Base-by-base conservation (phyloP, 371 early-diverging fungal genomes). In the Mucor irregularis region DNA sequence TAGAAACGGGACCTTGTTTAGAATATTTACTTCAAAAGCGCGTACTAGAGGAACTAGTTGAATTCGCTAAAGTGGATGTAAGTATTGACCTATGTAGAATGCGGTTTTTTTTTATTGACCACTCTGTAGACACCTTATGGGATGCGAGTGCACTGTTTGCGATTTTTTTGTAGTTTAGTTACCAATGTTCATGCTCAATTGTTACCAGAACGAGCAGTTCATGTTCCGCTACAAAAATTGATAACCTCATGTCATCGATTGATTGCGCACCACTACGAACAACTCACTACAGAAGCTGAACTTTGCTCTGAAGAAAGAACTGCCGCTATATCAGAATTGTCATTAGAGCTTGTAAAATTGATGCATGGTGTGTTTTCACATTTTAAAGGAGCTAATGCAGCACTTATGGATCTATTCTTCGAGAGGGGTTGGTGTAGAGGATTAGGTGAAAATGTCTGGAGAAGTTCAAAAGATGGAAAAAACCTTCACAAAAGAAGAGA, bases 351-450 rank as follows among this genome's bases (percentile, higher is more conserved):
- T 14, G 79, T 79, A n/a, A 73, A 73, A 25, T 46, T 79, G 44
- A 79, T 79, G 71, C 79, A 76, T 40, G 76, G 73, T 14, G 66
- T 79, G 9, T 79, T 79, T 49, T 67, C 76, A 9, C 79, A 79
- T 45, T 79, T 79, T 44, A 79, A 75, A 52, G 79, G 79, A 9
- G 64, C 76, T 26, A 76, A 76, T 59, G 79, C 76, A 16, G 76
- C 79, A 8, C 39, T 79, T 14, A 75, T 79, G 76, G 79, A 79
- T 58, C 35, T 79, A 19, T 79, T 79, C 40, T 75, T 79, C 52
- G 79, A 79, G 37, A 67, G 79, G 43, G 79, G 79, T n/a, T 79
- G 79, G 79, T 79, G 79, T 52, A 59, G 79, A 44, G 71, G 68
- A 21, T 50, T 71, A 19, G 79, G 79, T 19, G 79, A 79, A 48